Evolutionary conservation across 371 early-diverging fungal species (phyloP), one percentile per base, ranked within the genome.

Genomic region (Apophysomyces sp.): DNA sequence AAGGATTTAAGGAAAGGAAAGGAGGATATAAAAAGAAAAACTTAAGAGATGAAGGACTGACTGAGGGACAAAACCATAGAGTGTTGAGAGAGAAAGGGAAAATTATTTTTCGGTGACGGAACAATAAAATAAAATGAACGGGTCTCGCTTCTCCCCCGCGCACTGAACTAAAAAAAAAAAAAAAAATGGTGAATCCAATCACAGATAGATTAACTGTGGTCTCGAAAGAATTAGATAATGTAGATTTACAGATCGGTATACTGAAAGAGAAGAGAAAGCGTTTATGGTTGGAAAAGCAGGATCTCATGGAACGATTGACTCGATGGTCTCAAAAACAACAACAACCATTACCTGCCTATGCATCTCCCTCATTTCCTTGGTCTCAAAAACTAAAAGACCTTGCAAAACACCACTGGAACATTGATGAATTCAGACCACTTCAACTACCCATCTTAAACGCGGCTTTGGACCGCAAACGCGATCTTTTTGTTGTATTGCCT

Each of bases 401-500:
- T 13, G 80, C 86, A 0, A 62, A 63, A 11, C 7, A 44, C 0
- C 79, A 83, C 31, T 90, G 86, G 63, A 58, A 64, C 5, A 81
- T 93, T 29, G 52, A 68, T 0, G 39, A 59, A 3, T 94, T 94
- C 69, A 82, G 96, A 58, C 67, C 75, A 8, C 77, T 88, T 27
- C 95, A 96, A 65, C 66, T 86, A 24, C 84, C 86, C 2, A 86
- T 90, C 15, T 82, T 96, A 53, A 87, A 92, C 58, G 87, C 93
- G n/a, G 83, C 88, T 1, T 62, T 94, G 44, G 81, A 87, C 16
- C 71, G 82, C 0, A 40, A 78, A 30, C 74, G 88, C 30, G 94
- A 95, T 68, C 75, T 88, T 4, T 92, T 95, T 74, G 90, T 93
- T 3, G 83, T 95, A 31, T 86, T 94, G 83, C 95, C 94, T 0